Evolutionary conservation across 2,329 filamentous ascomycete species (phyloP), one percentile per base, ranked within the genome.

Genomic region (Aureobasidium sp.): DNA sequence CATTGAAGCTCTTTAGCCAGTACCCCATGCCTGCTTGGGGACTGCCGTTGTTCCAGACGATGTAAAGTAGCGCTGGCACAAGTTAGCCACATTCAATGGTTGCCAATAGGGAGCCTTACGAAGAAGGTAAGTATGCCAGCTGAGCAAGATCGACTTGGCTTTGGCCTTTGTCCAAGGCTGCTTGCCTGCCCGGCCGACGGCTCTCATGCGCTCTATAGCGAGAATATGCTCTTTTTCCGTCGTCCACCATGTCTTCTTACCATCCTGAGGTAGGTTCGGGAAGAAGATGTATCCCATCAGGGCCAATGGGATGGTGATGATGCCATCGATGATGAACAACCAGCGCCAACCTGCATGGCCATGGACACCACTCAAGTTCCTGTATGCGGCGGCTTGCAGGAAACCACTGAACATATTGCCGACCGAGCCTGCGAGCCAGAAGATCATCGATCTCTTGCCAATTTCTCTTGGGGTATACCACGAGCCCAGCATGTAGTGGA

Each of bases 391-490:
- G 0, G 84, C 86, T 72, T 90, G 87, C 65, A 91, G 84, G 73
- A 90, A 88, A 1, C 88, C 88, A 23, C 85, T 84, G 63, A 90
- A 87, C 82, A 90, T 86, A 0, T 85, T 88, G 0, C 88, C 88
- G 0, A 86, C 87, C 2, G 89, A 78, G 0, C 87, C 88, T 1
- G 85, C 87, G 1, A 86, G 83, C 1, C 87, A 89, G 73, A 90
- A 90, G 61, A 91, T 84, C 10, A 86, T 88, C 33, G 81, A 86
- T 5, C 88, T 81, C 73, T 90, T 90, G 4, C 87, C 88, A 0
- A 90, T 83, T 73, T 90, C 88, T n/a, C 80, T 78, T 59, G 84
- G 81, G 0, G 83, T 89, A 71, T 90, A 90, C 88, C 88, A 90
- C 0, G 84, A 85, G 1, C 88, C 87, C 0, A 90, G 79, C 66